Evolutionary conservation across 177 flowering plant genomes (phyloP).

Genomic region (Vitis hybrid): DNA sequence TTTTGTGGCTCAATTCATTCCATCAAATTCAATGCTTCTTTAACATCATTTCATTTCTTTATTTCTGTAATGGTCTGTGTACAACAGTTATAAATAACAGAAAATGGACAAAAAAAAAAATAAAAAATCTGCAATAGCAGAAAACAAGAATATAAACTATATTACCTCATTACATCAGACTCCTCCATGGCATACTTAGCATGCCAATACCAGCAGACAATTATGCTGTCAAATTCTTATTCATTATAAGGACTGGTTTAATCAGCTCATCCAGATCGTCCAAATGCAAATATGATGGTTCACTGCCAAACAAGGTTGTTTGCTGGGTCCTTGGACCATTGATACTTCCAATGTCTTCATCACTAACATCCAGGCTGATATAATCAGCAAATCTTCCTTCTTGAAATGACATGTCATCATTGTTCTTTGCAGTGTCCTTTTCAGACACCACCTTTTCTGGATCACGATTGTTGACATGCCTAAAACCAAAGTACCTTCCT

Average conservation of each 20-base stretch:
- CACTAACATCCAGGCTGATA: slow-evolving; percentile 59
- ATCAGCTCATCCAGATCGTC: slow-evolving; percentile 52
- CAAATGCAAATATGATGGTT: slow-evolving; percentile 16
- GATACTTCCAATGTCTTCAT: slow-evolving; percentile 41
- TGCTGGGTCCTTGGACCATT: slow-evolving; percentile 13
- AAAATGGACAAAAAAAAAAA: neutral
- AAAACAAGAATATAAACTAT: neutral
- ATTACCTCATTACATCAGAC: neutral
- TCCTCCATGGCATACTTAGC: neutral
- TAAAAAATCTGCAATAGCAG: neutral
- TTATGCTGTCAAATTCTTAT: neutral
- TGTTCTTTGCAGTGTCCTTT: slow-evolving; percentile 17
- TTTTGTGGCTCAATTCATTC: neutral
- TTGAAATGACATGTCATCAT: slow-evolving; percentile 23
- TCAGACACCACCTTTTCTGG: slow-evolving; percentile 20
- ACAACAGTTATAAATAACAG: neutral
- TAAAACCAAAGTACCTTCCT: slow-evolving; percentile 77
- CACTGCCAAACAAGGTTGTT: slow-evolving; percentile 19
- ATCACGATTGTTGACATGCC: slow-evolving; percentile 21
- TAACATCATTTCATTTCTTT: slow-evolving; percentile 2
- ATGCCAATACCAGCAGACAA: neutral
- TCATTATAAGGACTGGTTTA: slow-evolving; percentile 56
- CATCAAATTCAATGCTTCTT: neutral
- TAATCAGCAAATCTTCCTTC: slow-evolving; percentile 55
- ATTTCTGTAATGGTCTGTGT: slow-evolving; percentile 3